Base-by-base conservation (phyloP, 2,329 filamentous ascomycete genomes). In the Bipolaris gigantea region DNA sequence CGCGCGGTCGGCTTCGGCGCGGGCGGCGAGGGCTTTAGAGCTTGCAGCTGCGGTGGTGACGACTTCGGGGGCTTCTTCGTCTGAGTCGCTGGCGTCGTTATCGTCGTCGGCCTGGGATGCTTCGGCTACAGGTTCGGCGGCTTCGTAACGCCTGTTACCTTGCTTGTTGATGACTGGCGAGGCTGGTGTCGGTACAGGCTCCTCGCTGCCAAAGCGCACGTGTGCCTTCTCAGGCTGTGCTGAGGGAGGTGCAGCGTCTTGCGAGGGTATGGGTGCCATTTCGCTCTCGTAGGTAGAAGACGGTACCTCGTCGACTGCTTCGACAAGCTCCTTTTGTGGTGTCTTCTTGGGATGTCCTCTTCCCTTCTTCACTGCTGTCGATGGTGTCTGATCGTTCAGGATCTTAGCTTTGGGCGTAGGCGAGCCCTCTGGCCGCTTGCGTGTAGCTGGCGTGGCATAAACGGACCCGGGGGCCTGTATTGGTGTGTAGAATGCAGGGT, bases 61-160 rank as follows among this genome's bases (percentile, higher is more conserved):
- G 13, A 69, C 63, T 46, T 75, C 74, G n/a, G 74, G 73, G 6
- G 72, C 73, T 56, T 74, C 72, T 50, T 74, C 71, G 50, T 74
- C 73, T 0, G 72, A 71, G 57, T 73, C 72, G 57, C 60, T 67
- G 30, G 55, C 66, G 13, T 65, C 63, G 52, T 9, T 25, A 25
- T 66, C 66, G 15, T 25, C n/a, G 10, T 64, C 59, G 11, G 59
- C 48, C 19, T 58, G 47, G 9, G 53, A 50, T 13, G 44, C 11
- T 42, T 40, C 27, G 7, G 32, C 15, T 36, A 40, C 44, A 19
- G 44, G 45, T 15, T 49, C 48, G 42, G 60, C 43, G 49, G 58
- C 44, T 50, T 62, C 48, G 46, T 58, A 62, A 19, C 48, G 53
- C 23, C 57, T 58, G 45, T 57, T 57, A 27, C 52, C 54, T 46